Evolutionary conservation across 2,329 filamentous ascomycete species (phyloP).

Genomic region (Aureobasidium melanogenum): DNA sequence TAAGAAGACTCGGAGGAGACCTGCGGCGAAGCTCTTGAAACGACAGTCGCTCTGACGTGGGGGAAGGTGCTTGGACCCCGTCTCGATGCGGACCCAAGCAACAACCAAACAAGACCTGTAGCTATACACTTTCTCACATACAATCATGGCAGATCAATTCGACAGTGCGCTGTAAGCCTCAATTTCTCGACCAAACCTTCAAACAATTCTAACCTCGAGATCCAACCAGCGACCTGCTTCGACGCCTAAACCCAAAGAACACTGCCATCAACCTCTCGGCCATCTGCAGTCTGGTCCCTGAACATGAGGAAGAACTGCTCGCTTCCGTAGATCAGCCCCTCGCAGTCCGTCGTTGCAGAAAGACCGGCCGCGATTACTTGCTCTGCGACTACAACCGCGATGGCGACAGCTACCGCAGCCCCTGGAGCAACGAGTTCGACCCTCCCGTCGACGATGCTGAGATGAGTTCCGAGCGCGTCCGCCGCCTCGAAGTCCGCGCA

Average conservation of each 20-base stretch:
- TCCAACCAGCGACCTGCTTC: constrained; percentile 76
- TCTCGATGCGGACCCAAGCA: background rate
- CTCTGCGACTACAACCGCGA: constrained; percentile 99
- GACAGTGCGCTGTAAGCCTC: constrained; percentile 13
- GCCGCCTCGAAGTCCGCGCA: constrained; percentile 86
- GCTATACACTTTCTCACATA: background rate
- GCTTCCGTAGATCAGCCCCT: constrained; percentile 96
- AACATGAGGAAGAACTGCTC: constrained; percentile 93
- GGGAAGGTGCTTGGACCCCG: constrained; percentile 5
- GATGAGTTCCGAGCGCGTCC: constrained; percentile 79
- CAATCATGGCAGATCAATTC: constrained; percentile 16
- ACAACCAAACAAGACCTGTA: background rate
- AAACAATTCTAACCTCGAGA: background rate
- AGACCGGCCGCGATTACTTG: constrained; percentile 88
- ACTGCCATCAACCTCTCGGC: constrained; percentile 79
- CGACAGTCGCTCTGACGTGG: constrained; percentile 3
- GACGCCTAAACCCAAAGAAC: constrained; percentile 90
- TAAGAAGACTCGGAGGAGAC: background rate
- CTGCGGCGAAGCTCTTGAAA: background rate
- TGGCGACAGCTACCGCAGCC: constrained; percentile 92
- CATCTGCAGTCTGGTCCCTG: constrained; percentile 80
- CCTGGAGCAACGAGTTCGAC: constrained; percentile 99
- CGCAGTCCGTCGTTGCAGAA: constrained; percentile 72
- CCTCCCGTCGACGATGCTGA: constrained; percentile 70
- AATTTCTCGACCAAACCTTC: background rate